Percentiles rank a stretch among this genome's conserved stretches.
These are phyloP conservation scores for Crithidia bombi DNA, from an alignment of 208 protist species.

Conservation along the genomic window DNA sequence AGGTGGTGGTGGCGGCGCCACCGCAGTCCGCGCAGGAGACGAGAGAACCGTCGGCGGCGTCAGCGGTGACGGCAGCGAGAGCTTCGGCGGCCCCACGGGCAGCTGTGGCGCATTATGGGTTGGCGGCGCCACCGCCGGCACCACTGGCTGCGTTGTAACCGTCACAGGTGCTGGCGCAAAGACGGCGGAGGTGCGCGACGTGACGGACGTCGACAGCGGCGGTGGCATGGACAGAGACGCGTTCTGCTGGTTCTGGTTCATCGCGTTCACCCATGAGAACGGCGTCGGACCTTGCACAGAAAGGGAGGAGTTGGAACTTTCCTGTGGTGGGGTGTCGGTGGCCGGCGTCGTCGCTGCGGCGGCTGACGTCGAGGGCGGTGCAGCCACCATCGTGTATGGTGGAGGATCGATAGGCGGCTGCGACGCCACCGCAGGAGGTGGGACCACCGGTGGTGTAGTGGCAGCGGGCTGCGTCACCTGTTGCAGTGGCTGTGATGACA, in stretches of 20 bases:
- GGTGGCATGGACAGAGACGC: not conserved
- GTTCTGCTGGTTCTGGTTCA: not conserved
- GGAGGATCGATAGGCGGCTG: slow-evolving; percentile 7
- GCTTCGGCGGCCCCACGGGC: slow-evolving; percentile 9
- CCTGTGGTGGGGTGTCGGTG: not conserved
- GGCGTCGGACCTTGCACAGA: slow-evolving; percentile 13
- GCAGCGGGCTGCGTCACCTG: not conserved
- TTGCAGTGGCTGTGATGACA: not conserved
- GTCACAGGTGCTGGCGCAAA: not conserved
- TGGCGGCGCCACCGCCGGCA: slow-evolving; percentile 1
- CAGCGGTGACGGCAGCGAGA: slow-evolving; percentile 10
- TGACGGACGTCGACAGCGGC: not conserved
- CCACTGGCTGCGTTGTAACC: slow-evolving; percentile 4
- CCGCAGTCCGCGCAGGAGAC: slow-evolving; percentile 8
- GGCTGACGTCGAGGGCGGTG: not conserved
- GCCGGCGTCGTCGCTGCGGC: not conserved
- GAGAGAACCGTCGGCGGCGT: slow-evolving; percentile 13
- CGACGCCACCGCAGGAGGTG: not conserved
- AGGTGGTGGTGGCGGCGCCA: not conserved
- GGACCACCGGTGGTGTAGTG: not conserved
- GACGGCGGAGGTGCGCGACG: slow-evolving; percentile 2
- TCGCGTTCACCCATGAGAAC: slow-evolving; percentile 22
- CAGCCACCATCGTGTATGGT: slow-evolving; percentile 5
- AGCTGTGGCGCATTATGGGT: slow-evolving; percentile 4
- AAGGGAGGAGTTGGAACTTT: slow-evolving; percentile 1